Evolutionary conservation across 805 yeast species (phyloP).

Genomic region (Blastobotrys americana): DNA sequence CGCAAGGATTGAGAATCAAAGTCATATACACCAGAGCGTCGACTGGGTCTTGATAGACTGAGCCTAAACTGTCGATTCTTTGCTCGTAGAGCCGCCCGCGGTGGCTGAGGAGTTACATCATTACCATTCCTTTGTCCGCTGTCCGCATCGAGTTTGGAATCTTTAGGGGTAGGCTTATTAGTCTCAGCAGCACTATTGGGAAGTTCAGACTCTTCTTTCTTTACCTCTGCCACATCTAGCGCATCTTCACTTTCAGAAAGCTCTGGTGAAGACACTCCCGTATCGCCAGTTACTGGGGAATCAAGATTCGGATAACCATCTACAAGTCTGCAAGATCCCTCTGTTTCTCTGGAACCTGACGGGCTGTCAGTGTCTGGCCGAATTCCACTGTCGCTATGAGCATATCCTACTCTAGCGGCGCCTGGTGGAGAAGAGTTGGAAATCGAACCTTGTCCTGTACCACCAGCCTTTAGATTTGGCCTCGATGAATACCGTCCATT

Average conservation of each 20-base stretch:
- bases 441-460: neutral
- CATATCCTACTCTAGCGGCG: too few relatives aligned
- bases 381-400: too few relatives aligned
- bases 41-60: neutral
- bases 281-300: neutral
- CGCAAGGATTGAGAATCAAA: neutral
- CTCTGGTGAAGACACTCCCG: neutral
- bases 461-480: neutral
- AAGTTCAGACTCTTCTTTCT: neutral
- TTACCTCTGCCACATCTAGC: neutral
- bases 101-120: neutral
- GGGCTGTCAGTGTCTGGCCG: too few relatives aligned
- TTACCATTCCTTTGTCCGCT: neutral
- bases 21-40: neutral
- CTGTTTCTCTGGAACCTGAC: too few relatives aligned
- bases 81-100: neutral
- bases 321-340: too few relatives aligned
- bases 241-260: neutral
- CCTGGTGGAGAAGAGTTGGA: neutral
- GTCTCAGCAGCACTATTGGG: neutral
- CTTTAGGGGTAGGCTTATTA: neutral
- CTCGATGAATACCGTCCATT: slow-evolving; percentile 2
- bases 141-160: neutral
- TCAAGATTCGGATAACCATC: neutral
- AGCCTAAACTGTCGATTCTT: neutral